Conservation (phyloP, 495 filamentous ascomycete species). For the Bacidia gigantensis region DNA sequence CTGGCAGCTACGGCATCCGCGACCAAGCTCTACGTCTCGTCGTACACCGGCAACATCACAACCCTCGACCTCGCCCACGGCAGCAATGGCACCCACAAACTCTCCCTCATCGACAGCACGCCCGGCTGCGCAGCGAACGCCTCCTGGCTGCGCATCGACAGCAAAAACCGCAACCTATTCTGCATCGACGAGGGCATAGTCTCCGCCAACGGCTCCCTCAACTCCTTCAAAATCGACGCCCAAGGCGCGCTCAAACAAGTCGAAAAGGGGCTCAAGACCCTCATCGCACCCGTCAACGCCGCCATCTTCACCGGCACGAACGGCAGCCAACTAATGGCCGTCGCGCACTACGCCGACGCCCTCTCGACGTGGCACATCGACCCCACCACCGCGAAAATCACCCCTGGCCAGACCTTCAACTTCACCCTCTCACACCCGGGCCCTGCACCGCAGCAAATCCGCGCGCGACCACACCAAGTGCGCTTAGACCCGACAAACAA, state of each 20-base stretch:
- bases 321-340: slow-evolving; percentile 25
- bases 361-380: slow-evolving; percentile 5
- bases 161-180: slow-evolving; percentile 36
- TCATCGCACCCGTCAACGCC: slow-evolving; percentile 28
- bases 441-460: slow-evolving; percentile 42
- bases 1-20: neutral
- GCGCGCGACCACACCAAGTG: slow-evolving; percentile 57
- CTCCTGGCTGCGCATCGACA: slow-evolving; percentile 49
- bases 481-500: slow-evolving; percentile 54
- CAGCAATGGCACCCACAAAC: neutral
- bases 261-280: slow-evolving; percentile 18
- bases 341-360: slow-evolving; percentile 28
- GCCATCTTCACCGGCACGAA: slow-evolving; percentile 24
- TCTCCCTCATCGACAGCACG: neutral
- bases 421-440: slow-evolving; percentile 39
- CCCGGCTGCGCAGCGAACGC: slow-evolving; percentile 24
- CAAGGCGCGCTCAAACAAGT: slow-evolving; percentile 20
- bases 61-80: neutral
- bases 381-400: neutral
- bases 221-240: slow-evolving; percentile 23
- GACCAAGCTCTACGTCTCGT: neutral
- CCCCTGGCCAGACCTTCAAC: slow-evolving; percentile 32
- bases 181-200: slow-evolving; percentile 43
- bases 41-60: neutral
- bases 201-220: slow-evolving; percentile 28